Percentiles rank a stretch among this genome's conserved stretches.
phyloP scores from a whole-genome alignment of 2,329 filamentous ascomycete genomes.

The Aureobasidium sp. region DNA sequence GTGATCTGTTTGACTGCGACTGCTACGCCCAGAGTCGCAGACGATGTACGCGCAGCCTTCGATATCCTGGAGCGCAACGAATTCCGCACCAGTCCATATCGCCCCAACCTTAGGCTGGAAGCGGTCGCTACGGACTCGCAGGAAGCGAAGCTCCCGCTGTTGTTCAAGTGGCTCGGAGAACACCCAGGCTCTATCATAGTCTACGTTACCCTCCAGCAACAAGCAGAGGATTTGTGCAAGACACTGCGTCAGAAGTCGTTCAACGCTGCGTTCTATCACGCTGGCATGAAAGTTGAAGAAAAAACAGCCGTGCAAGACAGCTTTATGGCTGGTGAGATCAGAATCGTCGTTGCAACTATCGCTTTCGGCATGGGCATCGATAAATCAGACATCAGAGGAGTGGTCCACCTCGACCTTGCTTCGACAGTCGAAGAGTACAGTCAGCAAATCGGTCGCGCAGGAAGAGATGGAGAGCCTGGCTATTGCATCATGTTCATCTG shows the following conservation, averaged over 20 bases:
- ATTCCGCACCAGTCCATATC: slow-evolving; percentile 52
- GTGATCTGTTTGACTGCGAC: slow-evolving; percentile 55
- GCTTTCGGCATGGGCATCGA: slow-evolving; percentile 56
- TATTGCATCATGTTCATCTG: slow-evolving; percentile 52
- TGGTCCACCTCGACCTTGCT: slow-evolving; percentile 46
- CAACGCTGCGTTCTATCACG: slow-evolving; percentile 42
- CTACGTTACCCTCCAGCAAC: slow-evolving; percentile 52
- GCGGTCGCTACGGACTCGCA: slow-evolving; percentile 38
- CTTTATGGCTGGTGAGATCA: slow-evolving; percentile 41
- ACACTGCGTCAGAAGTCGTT: slow-evolving; percentile 33
- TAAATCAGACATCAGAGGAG: slow-evolving; percentile 47
- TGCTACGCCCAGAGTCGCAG: slow-evolving; percentile 48
- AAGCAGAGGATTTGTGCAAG: slow-evolving; percentile 39
- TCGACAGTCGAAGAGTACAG: slow-evolving; percentile 50
- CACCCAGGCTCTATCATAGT: slow-evolving; percentile 51
- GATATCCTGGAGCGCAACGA: slow-evolving; percentile 42
- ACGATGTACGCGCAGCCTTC: slow-evolving; percentile 48
- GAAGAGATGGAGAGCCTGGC: slow-evolving; percentile 45
- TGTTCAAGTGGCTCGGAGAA: slow-evolving; percentile 42
- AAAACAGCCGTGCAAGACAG: slow-evolving; percentile 44
- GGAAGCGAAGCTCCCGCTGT: slow-evolving; percentile 38
- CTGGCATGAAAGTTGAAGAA: slow-evolving; percentile 39
- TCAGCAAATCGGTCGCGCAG: slow-evolving; percentile 50
- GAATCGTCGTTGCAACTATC: slow-evolving; percentile 47
- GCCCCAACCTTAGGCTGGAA: slow-evolving; percentile 50